Conservation (phyloP, 257 asterid species). For the Solanum raphanifolium region DNA sequence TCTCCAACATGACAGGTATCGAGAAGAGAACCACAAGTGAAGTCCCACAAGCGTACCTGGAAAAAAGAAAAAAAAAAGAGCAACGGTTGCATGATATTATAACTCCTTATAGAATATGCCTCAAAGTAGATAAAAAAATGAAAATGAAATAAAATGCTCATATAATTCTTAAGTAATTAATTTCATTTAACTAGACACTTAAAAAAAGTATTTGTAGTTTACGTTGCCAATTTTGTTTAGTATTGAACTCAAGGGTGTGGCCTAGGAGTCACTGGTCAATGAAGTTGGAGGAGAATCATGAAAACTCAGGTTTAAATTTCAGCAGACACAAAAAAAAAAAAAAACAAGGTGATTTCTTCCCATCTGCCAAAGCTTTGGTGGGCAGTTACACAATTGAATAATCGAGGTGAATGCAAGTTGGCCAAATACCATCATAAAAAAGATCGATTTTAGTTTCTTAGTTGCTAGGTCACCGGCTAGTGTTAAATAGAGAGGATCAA, state of each 20-base stretch:
- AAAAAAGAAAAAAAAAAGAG: neutral
- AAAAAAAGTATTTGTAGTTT: neutral
- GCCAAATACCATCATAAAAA: neutral
- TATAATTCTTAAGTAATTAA: neutral
- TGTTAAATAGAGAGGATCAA: neutral
- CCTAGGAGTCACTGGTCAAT: neutral
- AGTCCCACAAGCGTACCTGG: conserved; percentile 95
- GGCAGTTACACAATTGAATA: neutral
- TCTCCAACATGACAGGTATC: conserved; percentile 68
- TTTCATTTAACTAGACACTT: neutral
- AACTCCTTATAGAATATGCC: neutral
- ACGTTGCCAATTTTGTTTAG: neutral
- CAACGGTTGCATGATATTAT: neutral
- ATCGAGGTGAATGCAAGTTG: neutral
- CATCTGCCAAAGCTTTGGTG: neutral
- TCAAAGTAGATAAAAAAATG: neutral
- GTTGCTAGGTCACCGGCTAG: neutral
- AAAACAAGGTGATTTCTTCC: neutral
- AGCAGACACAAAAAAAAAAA: neutral
- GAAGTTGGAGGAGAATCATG: neutral
- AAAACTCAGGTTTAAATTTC: neutral
- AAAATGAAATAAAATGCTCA: neutral
- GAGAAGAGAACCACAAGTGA: conserved; percentile 66
- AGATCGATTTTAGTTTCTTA: neutral
- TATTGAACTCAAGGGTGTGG: neutral